phyloP scores from a whole-genome alignment of 2,329 filamentous ascomycete species.

The Calonectria leucothoes region DNA sequence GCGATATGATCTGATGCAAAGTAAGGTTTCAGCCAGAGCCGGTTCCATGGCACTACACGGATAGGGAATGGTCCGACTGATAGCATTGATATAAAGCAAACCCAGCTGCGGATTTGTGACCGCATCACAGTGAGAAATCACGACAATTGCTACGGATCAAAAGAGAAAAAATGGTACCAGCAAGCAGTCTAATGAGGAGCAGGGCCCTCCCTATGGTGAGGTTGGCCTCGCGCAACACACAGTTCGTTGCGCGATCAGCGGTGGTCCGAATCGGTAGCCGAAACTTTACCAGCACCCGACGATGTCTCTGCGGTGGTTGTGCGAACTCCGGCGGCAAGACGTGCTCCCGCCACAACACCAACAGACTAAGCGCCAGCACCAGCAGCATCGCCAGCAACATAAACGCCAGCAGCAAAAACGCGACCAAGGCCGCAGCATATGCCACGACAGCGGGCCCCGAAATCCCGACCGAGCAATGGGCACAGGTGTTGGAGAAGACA shows the following conservation, averaged over 20 bases:
- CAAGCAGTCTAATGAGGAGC: slow-evolving; percentile 32
- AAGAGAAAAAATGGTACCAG: slow-evolving; percentile 24
- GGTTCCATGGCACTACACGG: slow-evolving; percentile 6
- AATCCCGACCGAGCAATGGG: slow-evolving; percentile 86
- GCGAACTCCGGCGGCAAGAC: slow-evolving; percentile 18
- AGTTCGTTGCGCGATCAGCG: slow-evolving; percentile 24
- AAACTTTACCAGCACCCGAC: slow-evolving; percentile 31
- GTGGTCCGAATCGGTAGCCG: slow-evolving; percentile 17
- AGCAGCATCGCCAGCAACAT: slow-evolving; percentile 22
- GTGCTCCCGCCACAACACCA: slow-evolving; percentile 28
- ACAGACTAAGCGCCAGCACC: slow-evolving; percentile 16
- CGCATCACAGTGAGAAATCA: neutral
- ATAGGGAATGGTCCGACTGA: slow-evolving; percentile 12
- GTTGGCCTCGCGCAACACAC: slow-evolving; percentile 24
- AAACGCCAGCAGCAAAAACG: slow-evolving; percentile 18
- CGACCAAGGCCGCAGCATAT: slow-evolving; percentile 31
- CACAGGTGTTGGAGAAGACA: slow-evolving; percentile 83
- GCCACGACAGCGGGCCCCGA: slow-evolving; percentile 41
- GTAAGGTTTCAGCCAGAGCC: neutral
- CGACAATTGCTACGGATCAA: neutral
- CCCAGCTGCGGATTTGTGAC: neutral
- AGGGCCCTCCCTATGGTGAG: slow-evolving; percentile 26
- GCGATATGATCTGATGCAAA: slow-evolving; percentile 8
- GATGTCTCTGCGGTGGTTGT: slow-evolving; percentile 28
- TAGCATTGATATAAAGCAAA: slow-evolving; percentile 19